Conservation (phyloP, 495 filamentous ascomycete genomes). For the Arthonia radiata region DNA sequence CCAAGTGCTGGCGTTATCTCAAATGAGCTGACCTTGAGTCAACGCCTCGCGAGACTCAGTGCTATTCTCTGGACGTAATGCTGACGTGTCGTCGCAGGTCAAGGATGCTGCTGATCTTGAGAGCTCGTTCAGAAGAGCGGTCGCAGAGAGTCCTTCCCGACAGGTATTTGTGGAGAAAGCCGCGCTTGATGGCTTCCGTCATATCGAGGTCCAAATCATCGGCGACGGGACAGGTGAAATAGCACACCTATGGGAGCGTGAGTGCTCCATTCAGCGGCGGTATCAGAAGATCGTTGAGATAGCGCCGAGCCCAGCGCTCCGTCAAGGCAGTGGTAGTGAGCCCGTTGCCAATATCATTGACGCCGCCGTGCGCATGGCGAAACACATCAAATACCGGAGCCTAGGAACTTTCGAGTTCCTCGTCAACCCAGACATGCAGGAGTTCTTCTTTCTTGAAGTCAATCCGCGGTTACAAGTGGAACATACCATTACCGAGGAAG, state of each 20-base stretch:
- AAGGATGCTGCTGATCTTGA: constrained; percentile 7
- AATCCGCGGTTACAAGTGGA: constrained; percentile 22
- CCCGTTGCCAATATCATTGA: constrained; percentile 15
- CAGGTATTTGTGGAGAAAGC: constrained; percentile 25
- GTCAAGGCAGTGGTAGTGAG: no score
- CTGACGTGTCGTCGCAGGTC: no score
- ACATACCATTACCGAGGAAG: constrained; percentile 25
- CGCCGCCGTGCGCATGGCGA: constrained; percentile 14
- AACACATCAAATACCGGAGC: constrained; percentile 12
- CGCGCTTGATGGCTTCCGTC: constrained; percentile 16
- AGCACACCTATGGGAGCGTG: constrained; percentile 15
- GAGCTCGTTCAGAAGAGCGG: constrained; percentile 9
- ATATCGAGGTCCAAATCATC: constrained; percentile 17
- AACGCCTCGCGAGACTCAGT: no score
- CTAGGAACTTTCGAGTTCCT: constrained; percentile 19
- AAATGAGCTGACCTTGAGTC: no score
- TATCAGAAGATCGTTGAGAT: constrained; percentile 18
- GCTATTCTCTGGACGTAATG: no score
- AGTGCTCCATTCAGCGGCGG: constrained; percentile 16
- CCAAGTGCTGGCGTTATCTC: no score
- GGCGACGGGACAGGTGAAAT: constrained; percentile 14
- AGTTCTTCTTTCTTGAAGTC: constrained; percentile 16
- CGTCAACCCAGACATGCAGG: constrained; percentile 9
- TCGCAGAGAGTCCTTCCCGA: constrained; percentile 24
- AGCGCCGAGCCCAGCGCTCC: constrained; percentile 18